Conservation (phyloP, 1,139 yeast species). For the Blastobotrys malaysiensis region DNA sequence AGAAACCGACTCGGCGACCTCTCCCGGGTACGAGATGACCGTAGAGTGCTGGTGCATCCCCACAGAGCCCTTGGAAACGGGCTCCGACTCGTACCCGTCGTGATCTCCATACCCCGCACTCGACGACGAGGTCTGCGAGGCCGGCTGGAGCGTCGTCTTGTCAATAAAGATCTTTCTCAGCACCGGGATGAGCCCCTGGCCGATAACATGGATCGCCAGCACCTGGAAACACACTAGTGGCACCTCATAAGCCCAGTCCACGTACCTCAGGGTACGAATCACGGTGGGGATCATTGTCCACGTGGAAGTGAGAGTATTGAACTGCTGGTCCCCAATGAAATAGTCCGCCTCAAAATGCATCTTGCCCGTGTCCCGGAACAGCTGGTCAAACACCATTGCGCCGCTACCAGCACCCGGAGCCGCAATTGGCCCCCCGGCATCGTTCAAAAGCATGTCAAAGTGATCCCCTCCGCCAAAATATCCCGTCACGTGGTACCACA, state of each 20-base stretch:
- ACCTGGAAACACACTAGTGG: constrained; percentile 26
- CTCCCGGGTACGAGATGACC: constrained; percentile 9
- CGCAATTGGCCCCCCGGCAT: not conserved
- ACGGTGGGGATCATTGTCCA: constrained; percentile 21
- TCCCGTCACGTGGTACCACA: not conserved
- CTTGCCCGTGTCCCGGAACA: not conserved
- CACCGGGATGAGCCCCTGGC: constrained; percentile 26
- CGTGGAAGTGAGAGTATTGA: constrained; percentile 24
- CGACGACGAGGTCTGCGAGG: not conserved
- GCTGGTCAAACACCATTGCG: not conserved
- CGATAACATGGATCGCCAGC: constrained; percentile 29
- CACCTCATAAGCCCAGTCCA: constrained; percentile 29
- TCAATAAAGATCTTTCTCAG: constrained; percentile 26
- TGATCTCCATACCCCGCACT: not conserved
- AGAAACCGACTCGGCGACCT: constrained; percentile 3
- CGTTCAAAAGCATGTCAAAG: not conserved
- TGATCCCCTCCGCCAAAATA: not conserved
- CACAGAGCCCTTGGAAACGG: not conserved
- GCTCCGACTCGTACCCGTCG: not conserved
- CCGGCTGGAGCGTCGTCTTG: constrained; percentile 4
- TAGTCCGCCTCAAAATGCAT: not conserved
- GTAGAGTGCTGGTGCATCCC: not conserved
- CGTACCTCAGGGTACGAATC: constrained; percentile 21
- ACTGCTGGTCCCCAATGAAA: constrained; percentile 6
- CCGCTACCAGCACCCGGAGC: not conserved